Base-by-base conservation (phyloP, 2,329 filamentous ascomycete species). In the Lasiodiplodia theobromae region DNA sequence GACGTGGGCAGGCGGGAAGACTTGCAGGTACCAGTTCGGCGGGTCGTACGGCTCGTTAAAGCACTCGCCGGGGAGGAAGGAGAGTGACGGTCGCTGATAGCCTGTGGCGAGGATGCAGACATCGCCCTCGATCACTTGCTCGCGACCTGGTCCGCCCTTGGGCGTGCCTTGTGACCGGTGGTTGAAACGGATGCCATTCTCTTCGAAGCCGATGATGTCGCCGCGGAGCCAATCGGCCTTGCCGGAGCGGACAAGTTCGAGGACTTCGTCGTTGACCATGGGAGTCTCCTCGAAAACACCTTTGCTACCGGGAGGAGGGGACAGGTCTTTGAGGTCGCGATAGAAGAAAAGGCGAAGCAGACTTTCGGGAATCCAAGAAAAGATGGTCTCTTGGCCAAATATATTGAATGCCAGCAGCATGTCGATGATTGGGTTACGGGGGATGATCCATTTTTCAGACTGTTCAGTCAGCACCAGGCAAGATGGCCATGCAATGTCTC, bases 21-120 rank as follows among this genome's bases (percentile, higher is more conserved):
- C 92, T 78, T 96, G 93, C 0, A 96, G 86, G 73, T 96, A 96
- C 93, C 93, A 96, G 77, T 93, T 94, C 0, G 93, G 93, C 1
- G 93, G 91, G 0, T 84, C 82, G 73, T 96, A 96, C 0, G 91
- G 90, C 70, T 92, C 87, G 11, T 87, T 76, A 76, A 96, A 96
- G 74, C 87, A 89, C 65, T 93, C 88, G 0, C 88, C 81, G 0
- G 93, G 93, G 0, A 97, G 83, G 78, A 96, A 96, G 12, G 83
- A 83, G 0, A 96, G 85, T 3, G 86, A 87, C 0, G 93, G 93
- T 0, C 93, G 86, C 73, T 92, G 86, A 81, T 89, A 96, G 0
- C 93, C 93, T 0, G 93, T 96, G 0, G 93, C 93, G 86, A 96
- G 89, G 70, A 96, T 89, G 63, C 94, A 87, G 4, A 96, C 86